A percentile compares a stretch with the other conserved stretches of the same genome.
Conservation (phyloP, 176 grass and related monocot species). For the Oryza glumipatula region DNA sequence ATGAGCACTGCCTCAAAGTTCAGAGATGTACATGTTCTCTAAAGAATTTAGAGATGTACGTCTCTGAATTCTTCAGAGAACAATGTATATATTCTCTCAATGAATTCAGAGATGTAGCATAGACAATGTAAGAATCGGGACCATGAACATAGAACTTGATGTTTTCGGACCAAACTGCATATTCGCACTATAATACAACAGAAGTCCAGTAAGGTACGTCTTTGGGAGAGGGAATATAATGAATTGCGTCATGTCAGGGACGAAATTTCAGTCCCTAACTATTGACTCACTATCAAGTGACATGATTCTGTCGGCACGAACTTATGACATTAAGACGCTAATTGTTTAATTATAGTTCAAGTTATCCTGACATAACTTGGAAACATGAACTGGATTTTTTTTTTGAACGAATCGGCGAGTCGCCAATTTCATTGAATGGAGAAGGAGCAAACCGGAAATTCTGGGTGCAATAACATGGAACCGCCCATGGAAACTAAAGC, state of each 20-base stretch:
- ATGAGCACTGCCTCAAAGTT: not conserved
- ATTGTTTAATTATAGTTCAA: not conserved
- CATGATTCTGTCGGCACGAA: conserved; percentile 2
- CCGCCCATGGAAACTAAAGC: not conserved
- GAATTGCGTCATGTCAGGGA: conserved; percentile 24
- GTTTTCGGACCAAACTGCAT: not conserved
- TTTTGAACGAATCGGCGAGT: no score
- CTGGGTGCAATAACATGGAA: not conserved
- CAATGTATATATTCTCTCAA: not conserved
- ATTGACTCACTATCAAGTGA: not conserved
- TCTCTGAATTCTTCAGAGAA: no score
- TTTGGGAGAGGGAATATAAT: conserved; percentile 25
- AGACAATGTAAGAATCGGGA: no score
- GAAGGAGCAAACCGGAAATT: not conserved
- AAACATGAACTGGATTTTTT: not conserved
- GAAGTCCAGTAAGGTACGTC: conserved; percentile 17
- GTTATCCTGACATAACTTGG: not conserved
- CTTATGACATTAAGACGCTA: not conserved
- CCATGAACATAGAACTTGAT: not conserved
- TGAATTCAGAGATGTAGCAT: not conserved
- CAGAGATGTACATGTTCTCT: not conserved
- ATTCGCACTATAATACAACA: conserved; percentile 8
- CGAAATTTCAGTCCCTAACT: conserved; percentile 8
- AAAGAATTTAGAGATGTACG: not conserved
- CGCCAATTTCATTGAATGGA: no score